These are phyloP conservation scores for Trichoderma parareesei DNA, from an alignment of 495 filamentous ascomycete genomes.

Conservation along the genomic window DNA sequence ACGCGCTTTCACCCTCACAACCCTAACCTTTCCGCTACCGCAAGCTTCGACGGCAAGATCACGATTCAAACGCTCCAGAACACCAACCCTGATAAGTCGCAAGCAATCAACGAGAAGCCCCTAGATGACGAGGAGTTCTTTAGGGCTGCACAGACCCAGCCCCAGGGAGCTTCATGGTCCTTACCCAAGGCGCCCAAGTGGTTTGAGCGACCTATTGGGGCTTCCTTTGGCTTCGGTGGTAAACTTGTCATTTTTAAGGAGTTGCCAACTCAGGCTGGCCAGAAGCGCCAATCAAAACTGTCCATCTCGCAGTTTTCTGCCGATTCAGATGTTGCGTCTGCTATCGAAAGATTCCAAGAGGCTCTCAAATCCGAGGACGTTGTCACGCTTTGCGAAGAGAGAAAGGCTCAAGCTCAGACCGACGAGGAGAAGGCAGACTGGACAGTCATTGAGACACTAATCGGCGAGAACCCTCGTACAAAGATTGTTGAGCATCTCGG, in stretches of 20 bases:
- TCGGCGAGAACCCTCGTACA: slow-evolving; percentile 69
- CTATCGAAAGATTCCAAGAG: slow-evolving; percentile 79
- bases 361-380: slow-evolving; percentile 73
- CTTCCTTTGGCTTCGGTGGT: slow-evolving; percentile 92
- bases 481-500: slow-evolving; percentile 81
- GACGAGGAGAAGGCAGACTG: slow-evolving; percentile 94
- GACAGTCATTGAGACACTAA: slow-evolving; percentile 85
- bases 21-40: slow-evolving; percentile 83
- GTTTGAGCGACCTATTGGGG: slow-evolving; percentile 77
- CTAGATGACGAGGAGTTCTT: slow-evolving; percentile 96
- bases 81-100: slow-evolving; percentile 60
- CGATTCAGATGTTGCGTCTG: slow-evolving; percentile 73
- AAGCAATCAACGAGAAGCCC: slow-evolving; percentile 42
- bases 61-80: slow-evolving; percentile 88
- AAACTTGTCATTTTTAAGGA: slow-evolving; percentile 74
- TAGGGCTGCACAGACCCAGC: slow-evolving; percentile 80
- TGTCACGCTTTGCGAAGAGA: slow-evolving; percentile 68
- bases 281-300: slow-evolving; percentile 63
- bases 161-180: slow-evolving; percentile 81
- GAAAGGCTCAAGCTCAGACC: slow-evolving; percentile 59
- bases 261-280: slow-evolving; percentile 46
- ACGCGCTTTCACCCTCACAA: slow-evolving; percentile 92
- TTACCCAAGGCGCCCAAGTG: slow-evolving; percentile 82
- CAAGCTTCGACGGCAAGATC: slow-evolving; percentile 95
- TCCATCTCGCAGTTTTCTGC: slow-evolving; percentile 81